Evolutionary conservation across 345 rosid species (phyloP).

Genomic region (Eucalyptus pauciflora): DNA sequence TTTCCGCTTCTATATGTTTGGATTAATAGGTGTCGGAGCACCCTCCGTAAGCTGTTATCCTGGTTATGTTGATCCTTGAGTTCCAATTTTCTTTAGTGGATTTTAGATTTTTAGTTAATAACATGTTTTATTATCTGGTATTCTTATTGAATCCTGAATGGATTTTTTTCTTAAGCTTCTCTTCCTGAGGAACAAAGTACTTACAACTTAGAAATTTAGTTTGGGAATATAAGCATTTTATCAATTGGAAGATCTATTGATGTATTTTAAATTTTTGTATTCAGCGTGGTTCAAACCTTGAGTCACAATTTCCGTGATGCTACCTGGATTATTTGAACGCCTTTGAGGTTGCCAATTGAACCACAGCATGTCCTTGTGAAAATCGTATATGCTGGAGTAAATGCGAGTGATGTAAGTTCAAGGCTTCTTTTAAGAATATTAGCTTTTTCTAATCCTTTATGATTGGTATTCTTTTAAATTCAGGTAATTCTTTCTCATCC

Average conservation of each 20-base stretch:
- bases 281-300: slow-evolving; percentile 84
- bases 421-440: background rate
- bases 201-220: no score
- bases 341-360: slow-evolving; percentile 52
- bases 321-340: slow-evolving; percentile 37
- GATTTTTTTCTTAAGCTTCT: no score
- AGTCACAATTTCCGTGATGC: slow-evolving; percentile 84
- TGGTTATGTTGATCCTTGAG: no score
- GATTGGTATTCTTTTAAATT: background rate
- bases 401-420: slow-evolving; percentile 99
- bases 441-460: background rate
- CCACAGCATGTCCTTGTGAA: slow-evolving; percentile 72
- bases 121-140: no score
- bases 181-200: no score
- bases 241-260: background rate
- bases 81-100: no score
- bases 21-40: no score
- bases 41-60: no score
- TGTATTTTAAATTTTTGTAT: slow-evolving; percentile 4
- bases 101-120: no score
- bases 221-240: no score
- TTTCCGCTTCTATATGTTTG: no score
- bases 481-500: background rate
- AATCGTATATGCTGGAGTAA: slow-evolving; percentile 88
- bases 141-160: no score